Percentiles rank a stretch among this genome's conserved stretches.
phyloP scores from a whole-genome alignment of 768 basidiomycete species.

The Rhizopogon vesiculosus region DNA sequence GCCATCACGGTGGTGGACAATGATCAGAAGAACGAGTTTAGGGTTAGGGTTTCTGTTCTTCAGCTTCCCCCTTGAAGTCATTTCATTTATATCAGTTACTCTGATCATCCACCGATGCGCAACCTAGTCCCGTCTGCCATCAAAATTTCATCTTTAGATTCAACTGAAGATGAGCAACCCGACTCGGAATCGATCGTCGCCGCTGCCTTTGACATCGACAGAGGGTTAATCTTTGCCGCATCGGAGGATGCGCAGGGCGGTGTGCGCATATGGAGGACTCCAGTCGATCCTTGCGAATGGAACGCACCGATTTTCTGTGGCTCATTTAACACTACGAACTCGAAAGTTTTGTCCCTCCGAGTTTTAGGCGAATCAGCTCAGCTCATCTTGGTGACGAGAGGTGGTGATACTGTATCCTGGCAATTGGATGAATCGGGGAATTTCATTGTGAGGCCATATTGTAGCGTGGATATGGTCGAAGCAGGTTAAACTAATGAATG shows the following conservation, averaged over 20 bases:
- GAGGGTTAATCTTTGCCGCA: slow-evolving; percentile 52
- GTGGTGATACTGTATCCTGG: slow-evolving; percentile 80
- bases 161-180: slow-evolving; percentile 12
- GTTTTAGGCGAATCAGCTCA: slow-evolving; percentile 69
- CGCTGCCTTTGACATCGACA: slow-evolving; percentile 59
- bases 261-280: slow-evolving; percentile 52
- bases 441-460: slow-evolving; percentile 33
- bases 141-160: slow-evolving; percentile 11
- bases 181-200: slow-evolving; percentile 33
- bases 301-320: slow-evolving; percentile 17
- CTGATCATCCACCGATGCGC: slow-evolving; percentile 36
- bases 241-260: slow-evolving; percentile 56
- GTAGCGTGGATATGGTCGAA: neutral
- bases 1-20: neutral
- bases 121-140: slow-evolving; percentile 46
- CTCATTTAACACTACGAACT: slow-evolving; percentile 12
- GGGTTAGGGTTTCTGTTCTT: slow-evolving; percentile 11
- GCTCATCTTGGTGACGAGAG: slow-evolving; percentile 61
- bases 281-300: slow-evolving; percentile 6
- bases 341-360: slow-evolving; percentile 59
- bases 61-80: no score
- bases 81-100: no score
- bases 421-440: slow-evolving; percentile 44
- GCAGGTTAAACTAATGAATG: neutral
- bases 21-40: slow-evolving; percentile 4